Percentiles rank a stretch among this genome's conserved stretches.
These are phyloP conservation scores for Aspergillus pseudoterreus DNA, from an alignment of 2,329 filamentous ascomycete species.

Conservation along the genomic window DNA sequence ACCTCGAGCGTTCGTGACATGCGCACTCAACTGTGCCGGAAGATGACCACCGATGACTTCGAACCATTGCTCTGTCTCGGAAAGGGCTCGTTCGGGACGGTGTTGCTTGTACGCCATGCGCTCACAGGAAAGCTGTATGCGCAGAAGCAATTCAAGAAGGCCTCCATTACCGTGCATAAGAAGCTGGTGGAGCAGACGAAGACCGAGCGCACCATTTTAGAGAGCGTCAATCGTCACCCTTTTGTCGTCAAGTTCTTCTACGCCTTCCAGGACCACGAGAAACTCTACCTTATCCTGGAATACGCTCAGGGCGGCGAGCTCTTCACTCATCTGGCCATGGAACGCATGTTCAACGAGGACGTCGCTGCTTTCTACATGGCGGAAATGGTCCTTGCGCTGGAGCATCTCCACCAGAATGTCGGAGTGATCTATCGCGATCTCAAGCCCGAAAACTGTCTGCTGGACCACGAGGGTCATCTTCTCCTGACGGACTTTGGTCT, in stretches of 20 bases:
- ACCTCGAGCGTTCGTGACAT: constrained; percentile 54
- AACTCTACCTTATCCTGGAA: constrained; percentile 94
- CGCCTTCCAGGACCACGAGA: constrained; percentile 96
- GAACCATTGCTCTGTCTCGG: constrained; percentile 86
- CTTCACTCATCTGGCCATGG: constrained; percentile 88
- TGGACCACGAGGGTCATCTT: constrained; percentile 87
- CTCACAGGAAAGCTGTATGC: constrained; percentile 86
- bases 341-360: constrained; percentile 91
- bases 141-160: constrained; percentile 98
- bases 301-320: constrained; percentile 96
- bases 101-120: constrained; percentile 86
- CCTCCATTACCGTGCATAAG: constrained; percentile 90
- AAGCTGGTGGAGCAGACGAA: constrained; percentile 95
- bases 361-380: constrained; percentile 97
- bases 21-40: constrained; percentile 57
- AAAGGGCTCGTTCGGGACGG: constrained; percentile 94
- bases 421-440: constrained; percentile 95
- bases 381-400: constrained; percentile 90
- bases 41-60: constrained; percentile 91
- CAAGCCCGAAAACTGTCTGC: constrained; percentile 94
- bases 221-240: constrained; percentile 92
- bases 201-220: constrained; percentile 90
- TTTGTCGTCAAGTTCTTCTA: constrained; percentile 99
- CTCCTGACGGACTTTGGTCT: constrained; percentile 95
- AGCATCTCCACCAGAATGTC: constrained; percentile 85